Base-by-base conservation (phyloP, 2,329 filamentous ascomycete genomes). In the Knoxdaviesia proteae region DNA sequence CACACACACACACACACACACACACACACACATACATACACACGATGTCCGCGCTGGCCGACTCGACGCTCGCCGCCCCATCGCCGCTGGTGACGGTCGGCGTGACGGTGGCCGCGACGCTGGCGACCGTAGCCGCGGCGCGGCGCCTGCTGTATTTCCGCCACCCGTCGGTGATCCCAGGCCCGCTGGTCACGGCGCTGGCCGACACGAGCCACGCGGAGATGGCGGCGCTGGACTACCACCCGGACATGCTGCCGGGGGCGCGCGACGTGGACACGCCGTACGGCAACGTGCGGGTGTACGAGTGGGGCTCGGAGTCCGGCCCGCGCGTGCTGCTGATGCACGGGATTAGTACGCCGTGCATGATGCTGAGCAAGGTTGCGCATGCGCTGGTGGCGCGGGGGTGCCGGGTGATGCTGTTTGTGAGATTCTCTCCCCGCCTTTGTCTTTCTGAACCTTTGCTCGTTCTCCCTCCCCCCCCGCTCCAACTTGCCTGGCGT, bases 261-360 rank as follows among this genome's bases (percentile, higher is more conserved):
- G 75, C 71, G 1, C 69, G 84, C 46, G 80, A 90, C 56, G 76
- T 92, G 10, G 57, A 65, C 4, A 80, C 77, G 4, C 80, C 78
- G 4, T 87, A 84, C 55, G 84, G 84, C 41, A 74, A 66, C 34
- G 76, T 86, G 43, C 67, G 81, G 35, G 78, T 83, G 29, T 90
- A 90, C 54, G 84, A 92, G 61, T 92, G 80, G 61, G 84, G 84
- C 1, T 80, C 83, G 1, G 68, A 75, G 41, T 58, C 71, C 43
- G 84, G 84, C 6, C 67, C 71, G 39, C 87, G 81, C 52, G 76
- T 90, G 5, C 58, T 92, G 10, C 66, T 92, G 34, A 65, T 93
- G 6, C 84, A 92, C 55, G 84, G 84, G 38, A 88, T 92, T 54
- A 84, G 77, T 47, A 92, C 83, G 0, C 80, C 84, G 0, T 84